Percentiles rank a stretch among this genome's conserved stretches.
These are phyloP conservation scores for Leptosphaerulina australis DNA, from an alignment of 2,329 filamentous ascomycete genomes.

Conservation along the genomic window DNA sequence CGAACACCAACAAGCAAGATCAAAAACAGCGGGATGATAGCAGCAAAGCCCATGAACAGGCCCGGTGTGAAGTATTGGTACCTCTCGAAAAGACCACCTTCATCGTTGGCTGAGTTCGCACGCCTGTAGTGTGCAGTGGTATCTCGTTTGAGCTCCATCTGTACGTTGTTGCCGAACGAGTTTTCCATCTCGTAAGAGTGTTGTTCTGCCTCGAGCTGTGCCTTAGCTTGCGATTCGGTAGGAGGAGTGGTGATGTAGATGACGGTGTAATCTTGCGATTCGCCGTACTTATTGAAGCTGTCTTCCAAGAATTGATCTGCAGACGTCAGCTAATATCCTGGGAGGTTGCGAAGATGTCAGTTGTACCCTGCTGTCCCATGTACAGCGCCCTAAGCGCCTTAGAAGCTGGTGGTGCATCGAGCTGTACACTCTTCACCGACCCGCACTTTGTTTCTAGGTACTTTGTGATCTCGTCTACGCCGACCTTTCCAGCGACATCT, in stretches of 20 bases:
- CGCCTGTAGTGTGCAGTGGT: conserved; percentile 46
- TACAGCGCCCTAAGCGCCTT: conserved; percentile 21
- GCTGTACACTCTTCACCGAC: conserved; percentile 30
- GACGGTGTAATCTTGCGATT: conserved; percentile 68
- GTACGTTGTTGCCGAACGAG: conserved; percentile 66
- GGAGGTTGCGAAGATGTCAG: background rate
- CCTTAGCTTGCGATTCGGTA: conserved; percentile 35
- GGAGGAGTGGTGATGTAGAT: conserved; percentile 73
- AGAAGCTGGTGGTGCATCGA: conserved; percentile 25
- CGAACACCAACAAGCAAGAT: conserved; percentile 80
- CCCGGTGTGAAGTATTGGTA: conserved; percentile 94
- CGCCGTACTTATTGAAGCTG: conserved; percentile 49
- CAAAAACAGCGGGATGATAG: conserved; percentile 71
- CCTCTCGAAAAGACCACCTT: conserved; percentile 73
- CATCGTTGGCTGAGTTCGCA: conserved; percentile 23
- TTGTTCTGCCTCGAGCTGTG: conserved; percentile 25
- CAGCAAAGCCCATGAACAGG: conserved; percentile 85
- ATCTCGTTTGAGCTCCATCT: conserved; percentile 77
- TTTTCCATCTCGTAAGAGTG: conserved; percentile 67
- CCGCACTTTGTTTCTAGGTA: conserved; percentile 57
- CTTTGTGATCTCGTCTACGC: conserved; percentile 51
- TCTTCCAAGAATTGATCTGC: conserved; percentile 34
- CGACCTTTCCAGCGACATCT: conserved; percentile 60
- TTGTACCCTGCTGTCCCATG: conserved; percentile 31
- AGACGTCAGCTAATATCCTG: conserved; percentile 13